These are phyloP conservation scores for Chenopodium quinoa DNA, from an alignment of 148 eudicot species.

Conservation along the genomic window DNA sequence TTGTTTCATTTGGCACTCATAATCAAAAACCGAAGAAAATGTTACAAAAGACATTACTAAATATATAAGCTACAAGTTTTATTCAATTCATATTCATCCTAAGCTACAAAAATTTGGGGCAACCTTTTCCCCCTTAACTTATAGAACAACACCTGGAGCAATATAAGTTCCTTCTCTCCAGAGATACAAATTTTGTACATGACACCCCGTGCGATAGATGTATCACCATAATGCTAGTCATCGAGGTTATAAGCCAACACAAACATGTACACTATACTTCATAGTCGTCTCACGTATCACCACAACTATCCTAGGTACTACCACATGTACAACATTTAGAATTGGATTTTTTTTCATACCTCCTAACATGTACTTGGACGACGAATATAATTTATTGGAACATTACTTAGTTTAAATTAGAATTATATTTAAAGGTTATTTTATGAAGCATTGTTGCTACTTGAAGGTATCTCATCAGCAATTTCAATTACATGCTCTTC, in stretches of 20 bases:
- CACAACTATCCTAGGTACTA: not conserved
- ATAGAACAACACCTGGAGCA: not conserved
- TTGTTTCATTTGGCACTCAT: not conserved
- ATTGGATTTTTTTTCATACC: not conserved
- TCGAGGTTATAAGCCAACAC: not conserved
- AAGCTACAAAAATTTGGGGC: conserved; percentile 23
- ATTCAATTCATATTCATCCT: not conserved
- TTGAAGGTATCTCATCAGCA: not conserved
- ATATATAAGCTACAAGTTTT: not conserved
- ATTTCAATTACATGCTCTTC: conserved; percentile 28
- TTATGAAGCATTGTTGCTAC: not conserved
- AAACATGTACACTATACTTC: not conserved
- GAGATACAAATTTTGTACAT: not conserved
- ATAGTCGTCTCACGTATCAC: not conserved
- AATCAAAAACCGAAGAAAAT: not conserved
- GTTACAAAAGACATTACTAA: too few species aligned
- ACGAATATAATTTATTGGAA: not conserved
- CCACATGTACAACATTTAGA: not conserved
- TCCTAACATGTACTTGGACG: too few species aligned
- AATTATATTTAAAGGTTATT: not conserved
- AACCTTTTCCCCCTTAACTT: not conserved
- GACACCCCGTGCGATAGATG: too few species aligned
- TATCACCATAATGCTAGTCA: not conserved
- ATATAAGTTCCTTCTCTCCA: not conserved
- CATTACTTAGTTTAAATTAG: not conserved